These are phyloP conservation scores for Mycena olivaceomarginata DNA, from an alignment of 768 basidiomycete genomes.

Conservation along the genomic window DNA sequence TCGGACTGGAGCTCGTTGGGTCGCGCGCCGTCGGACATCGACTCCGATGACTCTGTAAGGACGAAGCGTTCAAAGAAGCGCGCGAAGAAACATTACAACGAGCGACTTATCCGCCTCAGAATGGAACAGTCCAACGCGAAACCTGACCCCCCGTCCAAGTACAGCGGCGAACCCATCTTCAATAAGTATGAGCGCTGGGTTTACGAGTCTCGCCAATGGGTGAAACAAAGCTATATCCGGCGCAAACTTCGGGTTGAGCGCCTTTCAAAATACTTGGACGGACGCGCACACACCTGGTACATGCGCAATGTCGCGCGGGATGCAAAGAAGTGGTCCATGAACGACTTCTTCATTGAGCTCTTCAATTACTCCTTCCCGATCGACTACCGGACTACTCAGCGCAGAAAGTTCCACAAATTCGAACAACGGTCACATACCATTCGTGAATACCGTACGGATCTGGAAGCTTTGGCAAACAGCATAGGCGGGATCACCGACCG, in stretches of 20 bases:
- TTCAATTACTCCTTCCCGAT: conserved; percentile 34
- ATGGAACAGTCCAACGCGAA: conserved; percentile 41
- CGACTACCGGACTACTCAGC: conserved; percentile 41
- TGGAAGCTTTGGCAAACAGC: no score
- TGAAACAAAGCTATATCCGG: conserved; percentile 9
- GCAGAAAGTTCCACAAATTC: conserved; percentile 33
- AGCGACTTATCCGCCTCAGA: conserved; percentile 22
- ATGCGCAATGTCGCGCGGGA: no score
- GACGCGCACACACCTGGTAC: no score
- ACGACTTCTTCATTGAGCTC: no score
- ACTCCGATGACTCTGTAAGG: conserved; percentile 1
- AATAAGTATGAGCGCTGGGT: conserved; percentile 31
- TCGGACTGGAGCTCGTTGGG: no score
- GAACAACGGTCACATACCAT: no score
- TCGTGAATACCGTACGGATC: no score
- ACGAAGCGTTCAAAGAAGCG: conserved; percentile 26
- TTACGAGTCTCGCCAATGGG: conserved; percentile 27
- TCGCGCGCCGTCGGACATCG: no score
- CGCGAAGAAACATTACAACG: background rate
- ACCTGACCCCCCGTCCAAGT: conserved; percentile 31
- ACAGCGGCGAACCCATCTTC: conserved; percentile 33
- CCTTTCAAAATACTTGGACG: conserved; percentile 22
- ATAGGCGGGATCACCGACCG: background rate
- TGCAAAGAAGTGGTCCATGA: no score
- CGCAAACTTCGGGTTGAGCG: conserved; percentile 5